Percentiles rank a stretch among this genome's conserved stretches.
phyloP scores from a whole-genome alignment of 2,329 filamentous ascomycete genomes.

The Penicillium sp. region DNA sequence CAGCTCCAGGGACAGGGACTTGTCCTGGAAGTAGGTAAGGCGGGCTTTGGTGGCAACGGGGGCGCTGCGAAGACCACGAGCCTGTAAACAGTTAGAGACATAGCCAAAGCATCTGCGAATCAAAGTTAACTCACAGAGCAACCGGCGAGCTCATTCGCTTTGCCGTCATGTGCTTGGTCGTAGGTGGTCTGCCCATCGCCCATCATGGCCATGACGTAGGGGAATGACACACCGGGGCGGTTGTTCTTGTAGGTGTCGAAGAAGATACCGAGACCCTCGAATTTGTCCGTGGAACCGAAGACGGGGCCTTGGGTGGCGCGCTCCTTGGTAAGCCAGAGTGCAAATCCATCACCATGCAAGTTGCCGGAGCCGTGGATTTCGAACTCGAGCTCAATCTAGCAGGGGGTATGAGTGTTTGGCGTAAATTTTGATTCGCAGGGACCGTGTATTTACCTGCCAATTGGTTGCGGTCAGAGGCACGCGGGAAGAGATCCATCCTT shows the following conservation, averaged over 20 bases:
- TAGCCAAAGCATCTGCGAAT: not conserved
- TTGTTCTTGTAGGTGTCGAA: slow-evolving; percentile 99
- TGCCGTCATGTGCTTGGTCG: slow-evolving; percentile 92
- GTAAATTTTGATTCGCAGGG: not conserved
- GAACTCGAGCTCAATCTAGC: slow-evolving; percentile 84
- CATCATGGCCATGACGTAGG: slow-evolving; percentile 97
- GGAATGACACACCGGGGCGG: slow-evolving; percentile 89
- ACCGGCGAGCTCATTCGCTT: slow-evolving; percentile 85
- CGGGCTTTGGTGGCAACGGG: slow-evolving; percentile 77
- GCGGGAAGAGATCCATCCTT: slow-evolving; percentile 89
- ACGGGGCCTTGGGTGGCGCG: slow-evolving; percentile 76
- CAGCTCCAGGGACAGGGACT: slow-evolving; percentile 82
- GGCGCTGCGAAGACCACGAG: slow-evolving; percentile 80
- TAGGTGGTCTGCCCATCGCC: slow-evolving; percentile 87
- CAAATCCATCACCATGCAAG: slow-evolving; percentile 93
- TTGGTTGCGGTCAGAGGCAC: slow-evolving; percentile 96
- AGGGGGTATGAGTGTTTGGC: not conserved
- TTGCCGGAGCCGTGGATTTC: slow-evolving; percentile 85
- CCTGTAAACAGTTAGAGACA: slow-evolving; percentile 42
- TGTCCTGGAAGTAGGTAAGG: slow-evolving; percentile 96
- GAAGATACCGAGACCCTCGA: slow-evolving; percentile 92
- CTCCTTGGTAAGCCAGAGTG: slow-evolving; percentile 96
- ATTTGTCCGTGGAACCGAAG: slow-evolving; percentile 83
- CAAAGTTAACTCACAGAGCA: slow-evolving; percentile 64
- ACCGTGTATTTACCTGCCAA: slow-evolving; percentile 66